Conservation (phyloP, 2,329 filamentous ascomycete genomes). For the Pyrenochaeta sp. region DNA sequence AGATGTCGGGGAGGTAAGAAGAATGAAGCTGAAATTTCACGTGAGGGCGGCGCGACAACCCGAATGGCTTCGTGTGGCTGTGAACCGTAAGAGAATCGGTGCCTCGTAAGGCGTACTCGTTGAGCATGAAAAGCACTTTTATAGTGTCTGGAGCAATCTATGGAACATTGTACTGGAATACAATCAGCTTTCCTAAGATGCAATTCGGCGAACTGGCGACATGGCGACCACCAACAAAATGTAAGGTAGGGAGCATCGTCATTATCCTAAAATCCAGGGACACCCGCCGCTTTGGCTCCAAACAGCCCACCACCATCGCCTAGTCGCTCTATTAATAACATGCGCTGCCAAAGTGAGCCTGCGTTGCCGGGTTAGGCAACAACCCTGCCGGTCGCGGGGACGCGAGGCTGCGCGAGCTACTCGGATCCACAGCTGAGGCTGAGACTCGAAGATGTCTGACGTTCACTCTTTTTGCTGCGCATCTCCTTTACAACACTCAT, state of each 20-base stretch:
- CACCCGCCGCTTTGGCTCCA: neutral
- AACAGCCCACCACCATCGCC: neutral
- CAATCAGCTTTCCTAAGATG: neutral
- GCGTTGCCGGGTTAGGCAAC: conserved; percentile 7
- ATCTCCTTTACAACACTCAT: neutral
- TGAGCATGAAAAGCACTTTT: neutral
- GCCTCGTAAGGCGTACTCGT: conserved; percentile 4
- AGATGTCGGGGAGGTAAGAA: neutral
- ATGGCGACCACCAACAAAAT: neutral
- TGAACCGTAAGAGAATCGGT: conserved; percentile 4
- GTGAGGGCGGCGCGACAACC: neutral
- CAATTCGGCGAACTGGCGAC: neutral
- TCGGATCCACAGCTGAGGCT: conserved; percentile 17
- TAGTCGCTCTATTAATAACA: neutral
- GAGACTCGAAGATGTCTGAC: conserved; percentile 20
- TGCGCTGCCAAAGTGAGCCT: neutral
- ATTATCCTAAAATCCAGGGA: neutral
- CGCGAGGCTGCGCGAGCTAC: conserved; percentile 11
- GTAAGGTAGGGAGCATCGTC: neutral
- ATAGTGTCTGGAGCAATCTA: neutral
- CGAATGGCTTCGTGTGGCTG: conserved; percentile 1
- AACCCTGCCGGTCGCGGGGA: conserved; percentile 7
- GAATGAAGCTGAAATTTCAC: neutral
- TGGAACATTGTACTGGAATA: too few species aligned
- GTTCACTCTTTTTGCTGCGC: conserved; percentile 7